Evolutionary conservation across 2,329 filamentous ascomycete genomes (phyloP).

Genomic region (Pyricularia sp.): DNA sequence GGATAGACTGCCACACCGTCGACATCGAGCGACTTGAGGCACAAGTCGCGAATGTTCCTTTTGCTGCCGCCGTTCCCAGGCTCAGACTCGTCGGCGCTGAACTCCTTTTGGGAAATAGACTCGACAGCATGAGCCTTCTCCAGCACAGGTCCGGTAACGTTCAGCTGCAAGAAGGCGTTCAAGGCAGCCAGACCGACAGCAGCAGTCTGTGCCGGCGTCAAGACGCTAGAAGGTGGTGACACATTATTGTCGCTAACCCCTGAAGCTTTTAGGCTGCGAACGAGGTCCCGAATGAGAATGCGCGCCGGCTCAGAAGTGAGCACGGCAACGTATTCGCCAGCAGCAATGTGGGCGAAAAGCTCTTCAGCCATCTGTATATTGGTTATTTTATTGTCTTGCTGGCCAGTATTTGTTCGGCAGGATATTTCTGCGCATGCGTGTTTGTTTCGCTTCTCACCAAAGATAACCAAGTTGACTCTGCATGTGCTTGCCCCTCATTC

Average conservation of each 20-base stretch:
- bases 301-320: constrained; percentile 4
- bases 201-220: constrained; percentile 15
- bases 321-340: constrained; percentile 5
- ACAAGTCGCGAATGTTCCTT: constrained; percentile 15
- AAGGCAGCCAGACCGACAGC: constrained; percentile 60
- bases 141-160: constrained; percentile 81
- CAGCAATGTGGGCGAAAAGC: constrained; percentile 2
- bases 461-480: not conserved
- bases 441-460: not conserved
- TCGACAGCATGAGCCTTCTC: constrained; percentile 22
- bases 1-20: constrained; percentile 85
- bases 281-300: constrained; percentile 4
- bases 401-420: not conserved
- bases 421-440: not conserved
- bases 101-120: constrained; percentile 19
- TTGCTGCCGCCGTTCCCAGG: not conserved
- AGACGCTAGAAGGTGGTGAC: not conserved
- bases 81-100: constrained; percentile 6
- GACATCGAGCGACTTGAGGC: constrained; percentile 60
- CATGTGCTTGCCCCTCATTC: not conserved
- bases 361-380: not conserved
- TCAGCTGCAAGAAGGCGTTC: constrained; percentile 74
- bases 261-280: not conserved
- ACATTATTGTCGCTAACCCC: not conserved
- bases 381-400: not conserved